These are phyloP conservation scores for Penicillium arizonense DNA, from an alignment of 495 filamentous ascomycete species.

Conservation along the genomic window DNA sequence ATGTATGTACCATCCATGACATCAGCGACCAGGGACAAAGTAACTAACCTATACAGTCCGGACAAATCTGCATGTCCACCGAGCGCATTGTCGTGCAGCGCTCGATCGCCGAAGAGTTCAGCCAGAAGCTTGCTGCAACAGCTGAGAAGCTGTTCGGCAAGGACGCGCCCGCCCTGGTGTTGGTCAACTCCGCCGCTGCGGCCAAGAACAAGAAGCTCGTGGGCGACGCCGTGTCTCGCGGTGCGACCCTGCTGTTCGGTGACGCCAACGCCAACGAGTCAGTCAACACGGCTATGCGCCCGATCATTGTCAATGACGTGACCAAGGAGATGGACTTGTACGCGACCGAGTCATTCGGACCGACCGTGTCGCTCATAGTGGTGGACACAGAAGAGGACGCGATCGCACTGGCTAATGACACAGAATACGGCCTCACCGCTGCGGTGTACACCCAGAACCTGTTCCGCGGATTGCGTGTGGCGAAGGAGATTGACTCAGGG, in stretches of 20 bases:
- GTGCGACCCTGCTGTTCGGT: slow-evolving; percentile 65
- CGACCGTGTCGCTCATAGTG: slow-evolving; percentile 59
- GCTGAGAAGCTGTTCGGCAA: slow-evolving; percentile 49
- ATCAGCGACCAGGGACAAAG: background rate
- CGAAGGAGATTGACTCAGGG: slow-evolving; percentile 50
- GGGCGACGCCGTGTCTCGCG: slow-evolving; percentile 62
- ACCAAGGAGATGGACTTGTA: slow-evolving; percentile 82
- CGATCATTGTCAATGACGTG: slow-evolving; percentile 68
- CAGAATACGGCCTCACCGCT: slow-evolving; percentile 49
- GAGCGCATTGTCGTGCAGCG: slow-evolving; percentile 84
- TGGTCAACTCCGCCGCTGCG: slow-evolving; percentile 61
- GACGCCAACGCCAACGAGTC: slow-evolving; percentile 47
- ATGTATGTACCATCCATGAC: slow-evolving; percentile 30
- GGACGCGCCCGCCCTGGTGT: slow-evolving; percentile 50
- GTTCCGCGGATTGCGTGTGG: slow-evolving; percentile 46
- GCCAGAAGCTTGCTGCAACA: slow-evolving; percentile 48
- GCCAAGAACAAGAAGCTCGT: slow-evolving; percentile 68
- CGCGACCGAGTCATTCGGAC: slow-evolving; percentile 78
- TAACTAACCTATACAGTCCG: slow-evolving; percentile 39
- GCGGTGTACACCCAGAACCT: slow-evolving; percentile 50
- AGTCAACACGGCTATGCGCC: slow-evolving; percentile 59
- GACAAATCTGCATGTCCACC: slow-evolving; percentile 91
- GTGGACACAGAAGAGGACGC: slow-evolving; percentile 51
- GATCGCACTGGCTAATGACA: slow-evolving; percentile 49
- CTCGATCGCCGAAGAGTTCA: slow-evolving; percentile 63